phyloP scores from a whole-genome alignment of 208 protist genomes.

The Leptomonas seymouri region DNA sequence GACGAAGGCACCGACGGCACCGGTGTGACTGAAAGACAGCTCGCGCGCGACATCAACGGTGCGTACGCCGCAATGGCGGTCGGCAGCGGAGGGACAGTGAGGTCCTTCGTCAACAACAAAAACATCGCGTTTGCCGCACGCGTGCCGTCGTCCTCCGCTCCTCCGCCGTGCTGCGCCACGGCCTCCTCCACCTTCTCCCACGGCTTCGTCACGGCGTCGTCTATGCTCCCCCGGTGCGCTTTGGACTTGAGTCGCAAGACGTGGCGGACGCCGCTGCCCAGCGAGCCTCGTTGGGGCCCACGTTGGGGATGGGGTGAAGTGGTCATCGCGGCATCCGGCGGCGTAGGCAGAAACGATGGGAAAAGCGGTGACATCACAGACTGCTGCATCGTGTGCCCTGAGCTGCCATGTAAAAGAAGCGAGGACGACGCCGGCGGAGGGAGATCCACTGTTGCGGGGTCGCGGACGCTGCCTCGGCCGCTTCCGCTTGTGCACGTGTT shows the following conservation, averaged over 20 bases:
- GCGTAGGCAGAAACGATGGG: not conserved
- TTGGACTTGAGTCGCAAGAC: conserved; percentile 9
- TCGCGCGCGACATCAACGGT: not conserved
- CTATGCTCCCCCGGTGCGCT: not conserved
- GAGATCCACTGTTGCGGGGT: not conserved
- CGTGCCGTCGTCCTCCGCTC: not conserved
- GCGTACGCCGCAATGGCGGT: conserved; percentile 18
- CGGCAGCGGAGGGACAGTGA: conserved; percentile 18
- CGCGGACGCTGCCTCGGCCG: not conserved
- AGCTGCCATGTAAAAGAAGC: conserved; percentile 2
- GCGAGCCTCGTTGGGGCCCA: not conserved
- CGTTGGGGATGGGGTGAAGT: not conserved
- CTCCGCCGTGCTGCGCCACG: not conserved
- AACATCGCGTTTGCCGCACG: not conserved
- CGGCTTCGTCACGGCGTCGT: not conserved
- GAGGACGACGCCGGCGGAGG: not conserved
- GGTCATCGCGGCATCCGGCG: not conserved
- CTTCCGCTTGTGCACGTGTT: not conserved
- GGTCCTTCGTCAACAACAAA: conserved; percentile 9
- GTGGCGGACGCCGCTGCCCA: not conserved
- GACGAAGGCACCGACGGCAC: not conserved
- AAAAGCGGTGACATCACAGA: conserved; percentile 1
- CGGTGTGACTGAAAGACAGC: not conserved
- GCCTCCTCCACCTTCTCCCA: not conserved
- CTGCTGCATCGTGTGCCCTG: not conserved